A percentile compares a stretch with the other conserved stretches of the same genome.
These are phyloP conservation scores for Trichosporon sp. DNA, from an alignment of 1,284 basidiomycete species.

Conservation along the genomic window DNA sequence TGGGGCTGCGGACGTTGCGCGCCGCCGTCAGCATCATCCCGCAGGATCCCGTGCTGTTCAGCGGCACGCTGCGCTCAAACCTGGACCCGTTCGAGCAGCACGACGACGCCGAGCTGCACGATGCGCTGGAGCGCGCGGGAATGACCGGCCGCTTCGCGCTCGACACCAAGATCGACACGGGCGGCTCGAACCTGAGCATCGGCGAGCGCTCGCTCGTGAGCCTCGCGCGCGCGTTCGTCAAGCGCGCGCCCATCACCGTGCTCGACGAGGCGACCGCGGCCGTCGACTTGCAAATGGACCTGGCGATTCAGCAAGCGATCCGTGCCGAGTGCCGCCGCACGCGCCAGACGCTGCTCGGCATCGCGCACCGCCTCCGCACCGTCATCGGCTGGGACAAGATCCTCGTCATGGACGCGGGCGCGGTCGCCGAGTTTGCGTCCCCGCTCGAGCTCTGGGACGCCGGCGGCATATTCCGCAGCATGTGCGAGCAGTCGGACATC, in stretches of 20 bases:
- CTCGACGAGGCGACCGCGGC: conserved; percentile 54
- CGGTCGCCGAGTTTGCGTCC: conserved; percentile 66
- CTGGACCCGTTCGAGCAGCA: conserved; percentile 66
- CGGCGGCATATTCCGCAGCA: conserved; percentile 61
- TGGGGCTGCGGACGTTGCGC: conserved; percentile 51
- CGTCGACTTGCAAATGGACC: conserved; percentile 63
- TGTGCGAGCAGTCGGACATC: conserved; percentile 58
- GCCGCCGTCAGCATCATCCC: conserved; percentile 54
- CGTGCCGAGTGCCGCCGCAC: conserved; percentile 57
- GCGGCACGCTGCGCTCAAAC: conserved; percentile 60
- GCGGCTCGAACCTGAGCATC: conserved; percentile 60
- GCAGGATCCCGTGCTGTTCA: conserved; percentile 55
- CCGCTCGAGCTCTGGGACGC: conserved; percentile 59
- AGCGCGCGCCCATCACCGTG: conserved; percentile 55
- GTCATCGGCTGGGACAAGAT: conserved; percentile 74
- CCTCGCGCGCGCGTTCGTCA: conserved; percentile 63
- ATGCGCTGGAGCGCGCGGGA: conserved; percentile 69
- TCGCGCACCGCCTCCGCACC: conserved; percentile 61
- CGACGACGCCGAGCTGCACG: conserved; percentile 69
- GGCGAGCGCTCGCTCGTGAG: conserved; percentile 63
- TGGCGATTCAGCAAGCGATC: conserved; percentile 64
- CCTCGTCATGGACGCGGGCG: conserved; percentile 62
- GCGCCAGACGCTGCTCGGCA: conserved; percentile 58
- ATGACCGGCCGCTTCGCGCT: conserved; percentile 54
- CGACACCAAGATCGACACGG: conserved; percentile 60